phyloP scores from a whole-genome alignment of 805 yeast species.

The Yamadazyma olivae region DNA sequence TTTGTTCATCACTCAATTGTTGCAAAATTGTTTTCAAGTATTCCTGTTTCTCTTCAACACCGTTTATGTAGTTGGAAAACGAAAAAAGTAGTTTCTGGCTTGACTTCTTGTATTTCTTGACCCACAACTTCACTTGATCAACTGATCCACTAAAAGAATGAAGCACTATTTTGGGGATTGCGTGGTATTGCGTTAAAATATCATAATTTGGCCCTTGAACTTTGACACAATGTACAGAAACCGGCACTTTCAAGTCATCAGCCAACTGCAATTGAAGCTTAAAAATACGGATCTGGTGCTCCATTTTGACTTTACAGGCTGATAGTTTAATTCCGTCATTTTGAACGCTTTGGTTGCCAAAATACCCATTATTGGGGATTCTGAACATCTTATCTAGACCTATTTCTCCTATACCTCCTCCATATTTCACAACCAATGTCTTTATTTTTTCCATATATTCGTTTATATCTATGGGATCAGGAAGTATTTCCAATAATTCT shows the following conservation, averaged over 20 bases:
- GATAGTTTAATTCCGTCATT: slow-evolving; percentile 22
- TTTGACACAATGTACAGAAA: slow-evolving; percentile 84
- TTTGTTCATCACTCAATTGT: slow-evolving; percentile 17
- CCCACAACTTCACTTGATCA: slow-evolving; percentile 59
- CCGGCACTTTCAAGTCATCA: slow-evolving; percentile 39
- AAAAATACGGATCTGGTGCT: slow-evolving; percentile 64
- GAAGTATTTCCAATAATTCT: slow-evolving; percentile 47
- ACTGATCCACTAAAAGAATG: slow-evolving; percentile 86
- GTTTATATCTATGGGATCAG: slow-evolving; percentile 53
- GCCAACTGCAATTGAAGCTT: slow-evolving; percentile 55
- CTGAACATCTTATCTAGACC: slow-evolving; percentile 81
- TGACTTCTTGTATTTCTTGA: slow-evolving; percentile 25
- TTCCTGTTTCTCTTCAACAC: slow-evolving; percentile 25
- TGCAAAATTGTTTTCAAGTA: slow-evolving; percentile 17
- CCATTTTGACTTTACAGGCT: slow-evolving; percentile 52
- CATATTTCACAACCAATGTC: neutral
- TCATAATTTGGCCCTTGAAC: slow-evolving; percentile 64
- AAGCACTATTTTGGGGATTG: slow-evolving; percentile 49
- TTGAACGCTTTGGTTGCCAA: slow-evolving; percentile 31
- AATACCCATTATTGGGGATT: slow-evolving; percentile 59
- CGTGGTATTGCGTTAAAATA: slow-evolving; percentile 21
- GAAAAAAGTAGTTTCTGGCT: slow-evolving; percentile 44
- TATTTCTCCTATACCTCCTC: slow-evolving; percentile 78
- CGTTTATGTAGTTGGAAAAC: slow-evolving; percentile 50
- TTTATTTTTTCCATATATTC: slow-evolving; percentile 32